Evolutionary conservation across 2,329 filamentous ascomycete species (phyloP).

Genomic region (Colletotrichum sp.): DNA sequence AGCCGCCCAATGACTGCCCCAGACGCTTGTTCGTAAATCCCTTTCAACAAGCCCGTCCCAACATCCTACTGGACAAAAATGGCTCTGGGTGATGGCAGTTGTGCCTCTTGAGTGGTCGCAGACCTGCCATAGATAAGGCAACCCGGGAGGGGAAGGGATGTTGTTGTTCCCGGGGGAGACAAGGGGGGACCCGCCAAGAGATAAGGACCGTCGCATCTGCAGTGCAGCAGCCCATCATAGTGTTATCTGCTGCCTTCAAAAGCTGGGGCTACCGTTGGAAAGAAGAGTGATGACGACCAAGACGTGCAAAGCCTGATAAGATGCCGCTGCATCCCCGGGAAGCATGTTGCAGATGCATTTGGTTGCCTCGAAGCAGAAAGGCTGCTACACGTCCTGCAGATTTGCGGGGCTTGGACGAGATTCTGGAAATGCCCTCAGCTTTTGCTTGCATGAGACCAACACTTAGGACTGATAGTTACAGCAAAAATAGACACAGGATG

Average conservation of each 20-base stretch:
- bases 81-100: neutral
- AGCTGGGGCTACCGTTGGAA: neutral
- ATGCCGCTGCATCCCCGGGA: neutral
- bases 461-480: neutral
- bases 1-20: neutral
- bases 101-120: neutral
- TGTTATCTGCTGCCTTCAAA: neutral
- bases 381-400: slow-evolving; percentile 1
- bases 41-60: neutral
- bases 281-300: neutral
- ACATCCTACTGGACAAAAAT: neutral
- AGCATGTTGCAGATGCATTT: neutral
- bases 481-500: neutral
- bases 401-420: neutral
- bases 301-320: neutral
- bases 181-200: slow-evolving; percentile 15
- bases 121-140: slow-evolving; percentile 1
- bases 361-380: slow-evolving; percentile 12
- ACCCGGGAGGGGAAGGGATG: neutral
- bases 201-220: slow-evolving; percentile 11
- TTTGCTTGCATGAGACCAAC: neutral
- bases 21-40: neutral
- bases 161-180: neutral
- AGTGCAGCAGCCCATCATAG: neutral
- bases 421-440: neutral